Conservation (phyloP, 441 rosid species). For the Viola pubescens region DNA sequence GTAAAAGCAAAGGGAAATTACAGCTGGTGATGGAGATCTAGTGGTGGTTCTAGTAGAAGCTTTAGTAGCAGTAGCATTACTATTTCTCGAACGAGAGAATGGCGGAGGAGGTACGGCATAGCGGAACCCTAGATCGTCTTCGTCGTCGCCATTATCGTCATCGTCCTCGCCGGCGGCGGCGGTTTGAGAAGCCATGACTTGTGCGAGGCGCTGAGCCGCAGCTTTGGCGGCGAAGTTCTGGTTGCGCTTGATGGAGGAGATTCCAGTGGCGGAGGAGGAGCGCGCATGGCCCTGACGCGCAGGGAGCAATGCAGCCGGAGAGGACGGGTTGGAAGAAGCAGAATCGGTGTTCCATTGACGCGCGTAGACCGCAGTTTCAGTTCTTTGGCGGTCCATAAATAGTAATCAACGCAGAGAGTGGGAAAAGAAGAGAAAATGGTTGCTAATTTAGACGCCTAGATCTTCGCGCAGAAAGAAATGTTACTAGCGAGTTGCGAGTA, state of each 20-base stretch:
- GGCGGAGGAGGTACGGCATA: slow-evolving; percentile 83
- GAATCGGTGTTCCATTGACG: slow-evolving; percentile 69
- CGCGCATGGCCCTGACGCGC: slow-evolving; percentile 49
- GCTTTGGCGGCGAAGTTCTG: slow-evolving; percentile 93
- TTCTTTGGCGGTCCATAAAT: slow-evolving; percentile 50
- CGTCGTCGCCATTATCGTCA: slow-evolving; percentile 38
- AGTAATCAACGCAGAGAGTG: background rate
- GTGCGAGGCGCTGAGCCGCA: slow-evolving; percentile 95
- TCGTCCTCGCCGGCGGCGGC: slow-evolving; percentile 46
- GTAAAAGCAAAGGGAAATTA: slow-evolving; percentile 17
- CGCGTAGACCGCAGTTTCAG: slow-evolving; percentile 35
- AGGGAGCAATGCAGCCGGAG: slow-evolving; percentile 39
- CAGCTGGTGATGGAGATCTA: slow-evolving; percentile 91
- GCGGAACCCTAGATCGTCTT: slow-evolving; percentile 50
- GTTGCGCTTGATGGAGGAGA: slow-evolving; percentile 60
- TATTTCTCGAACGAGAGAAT: slow-evolving; percentile 38
- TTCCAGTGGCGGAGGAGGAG: slow-evolving; percentile 43
- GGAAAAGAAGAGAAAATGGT: background rate
- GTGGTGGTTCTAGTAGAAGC: slow-evolving; percentile 35
- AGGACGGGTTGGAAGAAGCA: slow-evolving; percentile 38
- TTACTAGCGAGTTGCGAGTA: too few species aligned
- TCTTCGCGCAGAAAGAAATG: too few species aligned
- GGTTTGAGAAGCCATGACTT: slow-evolving; percentile 89
- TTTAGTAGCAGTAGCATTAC: slow-evolving; percentile 34
- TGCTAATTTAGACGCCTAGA: too few species aligned